Evolutionary conservation across 768 basidiomycete species (phyloP).

Genomic region (Termitomyces sp.): DNA sequence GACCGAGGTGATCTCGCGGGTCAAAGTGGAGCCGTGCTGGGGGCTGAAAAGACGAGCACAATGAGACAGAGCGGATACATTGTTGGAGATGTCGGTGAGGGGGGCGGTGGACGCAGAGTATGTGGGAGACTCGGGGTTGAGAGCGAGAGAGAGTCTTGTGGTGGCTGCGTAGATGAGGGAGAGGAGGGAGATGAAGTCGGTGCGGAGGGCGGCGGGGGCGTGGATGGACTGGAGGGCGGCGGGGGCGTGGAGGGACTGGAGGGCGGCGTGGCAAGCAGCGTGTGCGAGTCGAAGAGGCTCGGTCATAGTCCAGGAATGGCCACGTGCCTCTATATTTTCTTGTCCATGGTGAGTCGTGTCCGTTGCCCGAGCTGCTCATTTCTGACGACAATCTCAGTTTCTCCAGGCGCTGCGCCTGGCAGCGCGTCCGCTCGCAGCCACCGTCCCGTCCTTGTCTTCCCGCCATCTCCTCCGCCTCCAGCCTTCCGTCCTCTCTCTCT

Average conservation of each 20-base stretch:
- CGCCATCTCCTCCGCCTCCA: constrained; percentile 10
- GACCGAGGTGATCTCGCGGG: constrained; percentile 37
- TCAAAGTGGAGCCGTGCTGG: constrained; percentile 43
- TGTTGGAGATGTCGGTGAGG: constrained; percentile 49
- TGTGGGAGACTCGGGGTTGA: constrained; percentile 55
- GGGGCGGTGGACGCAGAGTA: constrained; percentile 47
- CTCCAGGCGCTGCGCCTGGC: constrained; percentile 10
- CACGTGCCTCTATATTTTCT: constrained; percentile 15
- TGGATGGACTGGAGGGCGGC: constrained; percentile 17
- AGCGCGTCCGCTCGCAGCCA: constrained; percentile 6
- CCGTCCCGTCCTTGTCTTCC: constrained; percentile 8
- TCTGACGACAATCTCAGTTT: constrained; percentile 4
- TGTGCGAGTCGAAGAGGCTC: constrained; percentile 27
- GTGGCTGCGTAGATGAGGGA: constrained; percentile 50
- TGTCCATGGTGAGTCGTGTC: constrained; percentile 11
- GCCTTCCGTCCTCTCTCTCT: constrained; percentile 16
- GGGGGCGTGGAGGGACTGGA: constrained; percentile 21
- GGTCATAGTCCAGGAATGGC: neutral
- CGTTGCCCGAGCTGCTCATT: neutral
- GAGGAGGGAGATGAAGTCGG: constrained; percentile 56
- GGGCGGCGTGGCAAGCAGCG: constrained; percentile 36
- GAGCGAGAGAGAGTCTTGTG: constrained; percentile 60
- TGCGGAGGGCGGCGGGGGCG: constrained; percentile 38
- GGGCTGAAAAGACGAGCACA: constrained; percentile 42
- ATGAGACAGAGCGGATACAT: constrained; percentile 46